A percentile compares a stretch with the other conserved stretches of the same genome.
Conservation (phyloP, 1,139 yeast species). For the Yamadazyma oceani region DNA sequence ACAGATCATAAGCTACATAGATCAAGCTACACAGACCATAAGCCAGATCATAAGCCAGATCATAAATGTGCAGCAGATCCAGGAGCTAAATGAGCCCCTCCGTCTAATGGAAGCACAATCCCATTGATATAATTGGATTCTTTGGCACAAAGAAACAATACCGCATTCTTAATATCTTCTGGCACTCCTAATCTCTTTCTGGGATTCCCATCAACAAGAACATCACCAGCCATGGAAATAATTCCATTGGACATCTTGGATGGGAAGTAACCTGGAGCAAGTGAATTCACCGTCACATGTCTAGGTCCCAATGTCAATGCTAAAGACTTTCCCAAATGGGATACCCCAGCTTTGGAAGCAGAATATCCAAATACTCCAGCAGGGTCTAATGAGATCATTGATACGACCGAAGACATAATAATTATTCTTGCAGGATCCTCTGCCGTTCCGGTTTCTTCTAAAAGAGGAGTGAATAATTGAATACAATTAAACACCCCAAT, state of each 20-base stretch:
- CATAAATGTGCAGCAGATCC: too few relatives aligned
- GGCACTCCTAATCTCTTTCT: constrained; percentile 62
- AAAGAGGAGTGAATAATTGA: constrained; percentile 59
- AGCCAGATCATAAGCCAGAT: too few relatives aligned
- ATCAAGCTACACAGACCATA: too few relatives aligned
- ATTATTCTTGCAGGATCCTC: constrained; percentile 68
- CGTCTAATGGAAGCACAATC: constrained; percentile 71
- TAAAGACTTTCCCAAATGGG: constrained; percentile 65
- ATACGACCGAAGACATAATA: constrained; percentile 65
- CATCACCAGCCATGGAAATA: constrained; percentile 53
- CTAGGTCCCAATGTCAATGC: constrained; percentile 67
- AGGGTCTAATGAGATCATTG: constrained; percentile 45
- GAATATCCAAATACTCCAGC: constrained; percentile 66
- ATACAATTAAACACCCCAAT: constrained; percentile 72
- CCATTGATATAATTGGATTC: constrained; percentile 70
- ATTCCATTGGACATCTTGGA: constrained; percentile 75
- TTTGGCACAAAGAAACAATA: constrained; percentile 58
- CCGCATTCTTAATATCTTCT: constrained; percentile 60
- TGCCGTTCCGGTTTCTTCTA: constrained; percentile 53
- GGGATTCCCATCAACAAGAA: constrained; percentile 54
- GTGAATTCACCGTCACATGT: constrained; percentile 63
- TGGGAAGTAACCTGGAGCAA: constrained; percentile 82
- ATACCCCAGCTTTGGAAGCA: constrained; percentile 78
- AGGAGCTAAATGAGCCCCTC: constrained; percentile 50
- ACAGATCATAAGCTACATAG: too few relatives aligned